phyloP scores from a whole-genome alignment of 2,329 filamentous ascomycete genomes.

The Ambrosiella xylebori region DNA sequence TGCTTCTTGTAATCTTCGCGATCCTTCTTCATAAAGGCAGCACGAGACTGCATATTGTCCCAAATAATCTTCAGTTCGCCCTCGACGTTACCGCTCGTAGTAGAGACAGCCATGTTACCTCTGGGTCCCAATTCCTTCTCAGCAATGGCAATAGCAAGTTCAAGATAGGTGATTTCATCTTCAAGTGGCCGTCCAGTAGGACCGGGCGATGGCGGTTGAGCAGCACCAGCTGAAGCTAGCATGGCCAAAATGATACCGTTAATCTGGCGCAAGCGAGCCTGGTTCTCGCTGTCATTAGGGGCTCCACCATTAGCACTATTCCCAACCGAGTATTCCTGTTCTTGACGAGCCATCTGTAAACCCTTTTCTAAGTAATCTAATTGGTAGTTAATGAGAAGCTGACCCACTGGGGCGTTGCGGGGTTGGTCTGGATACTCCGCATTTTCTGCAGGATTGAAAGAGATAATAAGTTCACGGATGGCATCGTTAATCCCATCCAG shows the following conservation, averaged over 20 bases:
- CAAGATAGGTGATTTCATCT: conserved; percentile 51
- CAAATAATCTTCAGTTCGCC: conserved; percentile 35
- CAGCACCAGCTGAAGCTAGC: conserved; percentile 30
- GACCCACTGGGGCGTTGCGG: conserved; percentile 21
- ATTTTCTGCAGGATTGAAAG: conserved; percentile 40
- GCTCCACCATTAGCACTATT: not conserved
- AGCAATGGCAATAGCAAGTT: conserved; percentile 26
- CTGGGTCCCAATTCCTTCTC: conserved; percentile 11
- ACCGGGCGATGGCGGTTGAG: conserved; percentile 40
- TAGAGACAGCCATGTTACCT: conserved; percentile 9
- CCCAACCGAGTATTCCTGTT: conserved; percentile 28
- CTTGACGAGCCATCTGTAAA: conserved; percentile 41
- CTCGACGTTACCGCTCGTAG: conserved; percentile 38
- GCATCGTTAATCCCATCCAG: conserved; percentile 51
- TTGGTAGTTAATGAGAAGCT: conserved; percentile 34
- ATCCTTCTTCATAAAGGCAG: conserved; percentile 36
- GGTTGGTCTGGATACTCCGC: conserved; percentile 23
- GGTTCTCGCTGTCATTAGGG: conserved; percentile 22
- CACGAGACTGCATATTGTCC: conserved; percentile 35
- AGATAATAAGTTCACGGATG: conserved; percentile 48
- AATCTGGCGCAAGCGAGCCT: conserved; percentile 40
- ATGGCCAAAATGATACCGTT: conserved; percentile 48
- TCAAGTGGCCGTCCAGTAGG: conserved; percentile 39
- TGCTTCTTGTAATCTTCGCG: conserved; percentile 35
- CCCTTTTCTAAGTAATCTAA: conserved; percentile 55